phyloP scores from a whole-genome alignment of 1,284 basidiomycete species.

The Phellopilus nigrolimitatus region DNA sequence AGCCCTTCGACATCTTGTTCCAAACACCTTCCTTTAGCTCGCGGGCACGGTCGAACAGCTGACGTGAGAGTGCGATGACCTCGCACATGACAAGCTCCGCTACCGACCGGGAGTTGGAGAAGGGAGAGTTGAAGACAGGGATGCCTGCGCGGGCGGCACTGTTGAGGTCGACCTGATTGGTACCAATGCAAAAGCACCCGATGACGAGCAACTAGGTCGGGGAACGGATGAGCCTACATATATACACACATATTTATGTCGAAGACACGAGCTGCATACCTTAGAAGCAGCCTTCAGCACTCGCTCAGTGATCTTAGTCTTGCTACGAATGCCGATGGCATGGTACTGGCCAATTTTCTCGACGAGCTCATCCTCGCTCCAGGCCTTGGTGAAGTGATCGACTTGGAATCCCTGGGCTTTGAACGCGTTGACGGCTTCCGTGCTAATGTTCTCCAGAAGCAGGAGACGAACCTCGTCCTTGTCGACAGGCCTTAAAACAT shows the following conservation, averaged over 20 bases:
- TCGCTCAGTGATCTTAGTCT: conserved; percentile 91
- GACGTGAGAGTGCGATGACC: conserved; percentile 90
- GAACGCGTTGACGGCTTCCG: conserved; percentile 83
- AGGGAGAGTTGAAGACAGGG: conserved; percentile 99
- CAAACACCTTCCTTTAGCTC: conserved; percentile 90
- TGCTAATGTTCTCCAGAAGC: conserved; percentile 93
- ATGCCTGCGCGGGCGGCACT: conserved; percentile 87
- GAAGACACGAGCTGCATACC: conserved; percentile 37
- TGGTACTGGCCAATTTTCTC: conserved; percentile 87
- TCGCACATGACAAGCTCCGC: conserved; percentile 97
- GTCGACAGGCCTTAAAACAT: conserved; percentile 71
- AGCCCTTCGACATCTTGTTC: conserved; percentile 99
- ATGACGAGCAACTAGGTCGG: conserved; percentile 80
- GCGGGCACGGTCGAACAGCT: conserved; percentile 84
- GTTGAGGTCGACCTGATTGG: conserved; percentile 93
- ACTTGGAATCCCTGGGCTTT: conserved; percentile 88
- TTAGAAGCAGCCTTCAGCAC: conserved; percentile 85
- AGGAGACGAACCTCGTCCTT: conserved; percentile 76
- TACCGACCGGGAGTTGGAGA: conserved; percentile 99
- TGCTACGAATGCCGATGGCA: conserved; percentile 94
- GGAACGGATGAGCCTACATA: too few relatives aligned
- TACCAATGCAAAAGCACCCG: conserved; percentile 99
- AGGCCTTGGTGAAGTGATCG: conserved; percentile 84
- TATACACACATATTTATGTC: too few relatives aligned
- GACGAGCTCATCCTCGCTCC: conserved; percentile 90